Conservation (phyloP, 140 eudicot genomes). For the Cichorium intybus region DNA sequence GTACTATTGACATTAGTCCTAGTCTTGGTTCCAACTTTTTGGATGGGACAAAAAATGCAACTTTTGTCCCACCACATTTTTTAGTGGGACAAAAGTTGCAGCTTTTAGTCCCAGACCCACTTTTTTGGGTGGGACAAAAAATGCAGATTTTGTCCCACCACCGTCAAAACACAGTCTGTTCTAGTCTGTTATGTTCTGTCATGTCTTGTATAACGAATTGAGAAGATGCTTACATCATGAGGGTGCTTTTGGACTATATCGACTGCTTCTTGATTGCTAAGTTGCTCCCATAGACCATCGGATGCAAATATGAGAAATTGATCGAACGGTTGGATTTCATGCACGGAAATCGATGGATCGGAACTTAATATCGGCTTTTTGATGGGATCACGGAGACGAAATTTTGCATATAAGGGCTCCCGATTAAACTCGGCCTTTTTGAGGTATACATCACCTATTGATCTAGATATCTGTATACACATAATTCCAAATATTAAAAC, state of each 20-base stretch:
- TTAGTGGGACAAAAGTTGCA: too few relatives aligned
- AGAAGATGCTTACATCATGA: constrained; percentile 32
- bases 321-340: constrained; percentile 51
- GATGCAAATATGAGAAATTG: constrained; percentile 69
- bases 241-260: constrained; percentile 59
- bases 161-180: too few relatives aligned
- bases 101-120: neutral
- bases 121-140: too few relatives aligned
- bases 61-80: neutral
- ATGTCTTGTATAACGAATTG: neutral
- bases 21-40: too few relatives aligned
- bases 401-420: constrained; percentile 53
- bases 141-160: too few relatives aligned
- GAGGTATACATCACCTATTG: constrained; percentile 60
- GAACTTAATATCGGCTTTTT: constrained; percentile 45
- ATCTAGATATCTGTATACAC: constrained; percentile 53
- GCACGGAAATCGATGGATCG: constrained; percentile 50
- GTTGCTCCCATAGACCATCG: constrained; percentile 77
- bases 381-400: constrained; percentile 52
- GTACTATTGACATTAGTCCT: too few relatives aligned
- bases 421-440: constrained; percentile 60
- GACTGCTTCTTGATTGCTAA: constrained; percentile 67
- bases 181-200: too few relatives aligned
- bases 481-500: constrained; percentile 1
- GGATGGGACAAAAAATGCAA: neutral